Conservation (phyloP, 148 eudicot species). For the Cornus kousa region DNA sequence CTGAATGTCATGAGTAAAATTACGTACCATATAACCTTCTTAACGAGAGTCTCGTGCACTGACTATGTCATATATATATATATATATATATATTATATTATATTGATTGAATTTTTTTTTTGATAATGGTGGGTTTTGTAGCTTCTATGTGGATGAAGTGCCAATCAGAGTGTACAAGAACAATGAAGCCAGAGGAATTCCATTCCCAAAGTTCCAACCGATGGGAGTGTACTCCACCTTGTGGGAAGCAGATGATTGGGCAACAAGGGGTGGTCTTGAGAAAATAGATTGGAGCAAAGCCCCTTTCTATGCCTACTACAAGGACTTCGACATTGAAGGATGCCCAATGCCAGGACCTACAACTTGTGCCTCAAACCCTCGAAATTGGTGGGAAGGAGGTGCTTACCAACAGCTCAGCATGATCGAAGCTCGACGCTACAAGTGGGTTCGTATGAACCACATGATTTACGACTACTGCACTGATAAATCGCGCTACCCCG, state of each 20-base stretch:
- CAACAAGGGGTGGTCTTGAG: conserved; percentile 76
- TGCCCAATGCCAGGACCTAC: conserved; percentile 56
- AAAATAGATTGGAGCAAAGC: conserved; percentile 77
- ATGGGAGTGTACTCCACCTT: conserved; percentile 76
- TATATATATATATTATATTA: not conserved
- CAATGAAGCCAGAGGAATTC: conserved; percentile 65
- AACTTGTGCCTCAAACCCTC: conserved; percentile 39
- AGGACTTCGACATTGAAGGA: conserved; percentile 61
- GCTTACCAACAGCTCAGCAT: conserved; percentile 44
- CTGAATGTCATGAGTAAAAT: too few species aligned
- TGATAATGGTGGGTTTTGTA: conserved; percentile 11
- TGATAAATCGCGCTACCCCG: conserved; percentile 51
- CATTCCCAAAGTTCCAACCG: conserved; percentile 65
- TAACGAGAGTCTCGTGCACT: too few species aligned
- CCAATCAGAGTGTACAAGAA: conserved; percentile 86
- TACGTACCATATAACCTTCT: too few species aligned
- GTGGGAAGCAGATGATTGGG: conserved; percentile 95
- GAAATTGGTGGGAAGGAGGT: conserved; percentile 65
- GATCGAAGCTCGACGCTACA: conserved; percentile 40
- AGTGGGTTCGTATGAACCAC: conserved; percentile 64
- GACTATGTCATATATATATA: too few species aligned
- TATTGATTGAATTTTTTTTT: not conserved
- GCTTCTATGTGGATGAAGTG: conserved; percentile 65
- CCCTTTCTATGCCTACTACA: conserved; percentile 62
- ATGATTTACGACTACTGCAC: conserved; percentile 73